Evolutionary conservation across 768 basidiomycete species (phyloP), one percentile per base, ranked within the genome.

Genomic region (Tricholoma flavovirens): DNA sequence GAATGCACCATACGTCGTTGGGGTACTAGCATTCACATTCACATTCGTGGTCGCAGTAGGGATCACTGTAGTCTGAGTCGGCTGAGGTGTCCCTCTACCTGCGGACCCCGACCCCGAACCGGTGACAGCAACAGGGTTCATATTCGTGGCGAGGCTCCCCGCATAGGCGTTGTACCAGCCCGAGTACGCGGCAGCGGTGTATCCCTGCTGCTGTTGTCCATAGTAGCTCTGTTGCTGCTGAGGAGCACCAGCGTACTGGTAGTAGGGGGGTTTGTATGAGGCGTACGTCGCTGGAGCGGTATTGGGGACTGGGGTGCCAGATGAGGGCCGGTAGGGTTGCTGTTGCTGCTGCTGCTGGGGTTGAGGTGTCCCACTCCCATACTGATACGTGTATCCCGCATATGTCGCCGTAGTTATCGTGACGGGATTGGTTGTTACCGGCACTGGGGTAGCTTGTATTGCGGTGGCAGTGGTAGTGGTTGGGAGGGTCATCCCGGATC

Each of bases 51-150:
- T 55, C 9, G 54, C 32, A 54, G 26, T 52, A 1, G 55, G 36
- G 26, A 55, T 45, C 36, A 54, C 38, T 26, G 58, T 40, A 11
- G 54, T 21, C 8, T 51, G 51, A 5, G 51, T 38, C 60, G 77
- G 71, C 51, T 79, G 77, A 4, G 80, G 78, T 4, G 78, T 78
- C n/a, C 70, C 74, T 21, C 69, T 15, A 8, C 46, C 46, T 8
- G 46, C 46, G 1, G 46, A 49, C 26, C 46, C 46, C 29, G 46
- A 49, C 35, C 74, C 77, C 1, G 75, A 68, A 5, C 64, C 43
- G 19, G 55, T 33, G 46, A 40, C 55, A 14, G 56, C 12, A 48
- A 49, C 17, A 49, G 60, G 21, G 51, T 26, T 55, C 33, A 72
- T 43, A 5, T 58, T 24, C 48, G 54, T 35, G 22, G 58, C 24